Percentiles rank a stretch among this genome's conserved stretches.
Evolutionary conservation across 176 grass and related monocot species (phyloP).

Genomic region (Saccharum officinarum): DNA sequence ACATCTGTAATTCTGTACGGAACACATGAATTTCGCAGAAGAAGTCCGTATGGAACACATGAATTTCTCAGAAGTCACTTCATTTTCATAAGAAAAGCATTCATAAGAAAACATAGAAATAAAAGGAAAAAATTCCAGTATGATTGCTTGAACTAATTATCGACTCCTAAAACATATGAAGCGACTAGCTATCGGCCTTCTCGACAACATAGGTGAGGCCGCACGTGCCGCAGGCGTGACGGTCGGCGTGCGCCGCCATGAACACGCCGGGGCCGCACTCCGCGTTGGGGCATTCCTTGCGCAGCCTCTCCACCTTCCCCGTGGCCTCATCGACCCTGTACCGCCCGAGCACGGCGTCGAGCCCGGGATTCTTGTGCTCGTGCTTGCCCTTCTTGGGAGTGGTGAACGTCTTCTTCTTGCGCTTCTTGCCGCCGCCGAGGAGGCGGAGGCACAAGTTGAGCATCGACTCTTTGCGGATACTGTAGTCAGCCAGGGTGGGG

Average conservation of each 20-base stretch:
- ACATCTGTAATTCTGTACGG: no score
- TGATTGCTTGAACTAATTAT: background rate
- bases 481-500: conserved; percentile 61
- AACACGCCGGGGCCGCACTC: conserved; percentile 23
- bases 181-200: background rate
- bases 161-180: background rate
- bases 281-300: conserved; percentile 26
- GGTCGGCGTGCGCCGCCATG: conserved; percentile 46
- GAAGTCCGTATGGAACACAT: no score
- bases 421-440: conserved; percentile 50
- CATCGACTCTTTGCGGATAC: conserved; percentile 60
- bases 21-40: no score
- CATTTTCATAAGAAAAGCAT: no score
- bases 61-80: no score
- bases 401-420: conserved; percentile 58
- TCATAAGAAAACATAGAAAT: no score
- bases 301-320: conserved; percentile 35
- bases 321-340: conserved; percentile 47
- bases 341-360: conserved; percentile 39
- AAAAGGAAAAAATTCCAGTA: no score
- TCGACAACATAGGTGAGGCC: conserved; percentile 22
- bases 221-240: conserved; percentile 33
- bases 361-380: conserved; percentile 32
- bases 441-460: conserved; percentile 61
- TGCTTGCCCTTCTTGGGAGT: conserved; percentile 46